These are phyloP conservation scores for Scedosporium aurantiacum DNA, from an alignment of 2,329 filamentous ascomycete genomes.

Conservation along the genomic window DNA sequence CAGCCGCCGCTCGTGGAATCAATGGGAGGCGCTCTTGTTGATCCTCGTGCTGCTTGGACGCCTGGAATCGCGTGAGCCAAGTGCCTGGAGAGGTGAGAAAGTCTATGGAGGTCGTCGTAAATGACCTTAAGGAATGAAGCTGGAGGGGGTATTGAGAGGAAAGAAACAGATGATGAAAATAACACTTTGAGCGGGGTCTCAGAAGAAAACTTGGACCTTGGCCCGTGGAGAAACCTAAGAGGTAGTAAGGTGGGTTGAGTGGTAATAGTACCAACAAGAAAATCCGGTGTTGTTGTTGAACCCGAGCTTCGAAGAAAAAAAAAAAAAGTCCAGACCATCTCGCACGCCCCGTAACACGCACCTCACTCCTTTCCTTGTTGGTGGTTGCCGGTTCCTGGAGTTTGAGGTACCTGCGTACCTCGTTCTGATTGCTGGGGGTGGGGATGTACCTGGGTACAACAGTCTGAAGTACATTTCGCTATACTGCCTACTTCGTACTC, in stretches of 20 bases:
- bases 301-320: background rate
- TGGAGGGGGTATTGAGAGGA: background rate
- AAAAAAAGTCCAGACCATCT: constrained; percentile 7
- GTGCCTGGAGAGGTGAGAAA: background rate
- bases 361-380: background rate
- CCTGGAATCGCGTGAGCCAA: background rate
- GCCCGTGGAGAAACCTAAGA: background rate
- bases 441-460: background rate
- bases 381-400: background rate
- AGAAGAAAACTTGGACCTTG: constrained; percentile 2
- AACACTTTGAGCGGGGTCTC: background rate
- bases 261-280: background rate
- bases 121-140: background rate
- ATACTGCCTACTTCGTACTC: background rate
- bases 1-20: background rate
- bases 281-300: constrained; percentile 6
- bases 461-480: background rate
- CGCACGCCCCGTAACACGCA: background rate
- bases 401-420: too few relatives aligned
- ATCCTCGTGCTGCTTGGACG: background rate
- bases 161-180: constrained; percentile 1
- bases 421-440: background rate
- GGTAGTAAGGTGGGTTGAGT: background rate
- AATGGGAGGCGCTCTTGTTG: background rate
- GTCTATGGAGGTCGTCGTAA: too few relatives aligned